Conservation (phyloP, 1,139 yeast species). For the Suhomyces anneliseae region DNA sequence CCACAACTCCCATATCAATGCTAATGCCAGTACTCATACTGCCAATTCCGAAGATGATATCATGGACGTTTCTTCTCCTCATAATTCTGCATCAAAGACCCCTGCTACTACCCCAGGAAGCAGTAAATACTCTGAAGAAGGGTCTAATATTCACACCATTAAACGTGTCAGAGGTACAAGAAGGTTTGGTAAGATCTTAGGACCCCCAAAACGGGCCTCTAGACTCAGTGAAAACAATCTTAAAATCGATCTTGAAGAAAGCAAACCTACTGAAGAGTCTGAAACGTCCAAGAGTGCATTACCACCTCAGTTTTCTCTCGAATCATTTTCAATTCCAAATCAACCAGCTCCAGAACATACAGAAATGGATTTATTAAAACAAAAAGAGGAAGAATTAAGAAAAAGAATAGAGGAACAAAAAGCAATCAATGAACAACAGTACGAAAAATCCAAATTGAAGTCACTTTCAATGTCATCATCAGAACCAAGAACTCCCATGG, state of each 20-base stretch:
- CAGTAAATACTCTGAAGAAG: constrained; percentile 7
- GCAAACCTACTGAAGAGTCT: background rate
- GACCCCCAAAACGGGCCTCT: constrained; percentile 42
- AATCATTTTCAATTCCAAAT: constrained; percentile 16
- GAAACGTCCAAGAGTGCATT: constrained; percentile 5
- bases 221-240: constrained; percentile 18
- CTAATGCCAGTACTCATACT: constrained; percentile 15
- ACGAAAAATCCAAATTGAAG: background rate
- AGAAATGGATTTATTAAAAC: constrained; percentile 14
- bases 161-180: constrained; percentile 33
- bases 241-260: constrained; percentile 2
- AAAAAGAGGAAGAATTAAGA: constrained; percentile 28
- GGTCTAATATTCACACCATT: constrained; percentile 18
- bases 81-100: constrained; percentile 13
- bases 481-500: constrained; percentile 4
- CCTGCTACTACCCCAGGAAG: constrained; percentile 23
- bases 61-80: constrained; percentile 13
- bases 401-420: constrained; percentile 29
- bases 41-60: constrained; percentile 16
- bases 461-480: background rate
- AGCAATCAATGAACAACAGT: constrained; percentile 18
- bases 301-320: constrained; percentile 17
- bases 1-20: constrained; percentile 1
- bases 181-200: constrained; percentile 37
- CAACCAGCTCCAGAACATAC: background rate